phyloP scores from a whole-genome alignment of 148 eudicot species.

The Rhododendron molle region DNA sequence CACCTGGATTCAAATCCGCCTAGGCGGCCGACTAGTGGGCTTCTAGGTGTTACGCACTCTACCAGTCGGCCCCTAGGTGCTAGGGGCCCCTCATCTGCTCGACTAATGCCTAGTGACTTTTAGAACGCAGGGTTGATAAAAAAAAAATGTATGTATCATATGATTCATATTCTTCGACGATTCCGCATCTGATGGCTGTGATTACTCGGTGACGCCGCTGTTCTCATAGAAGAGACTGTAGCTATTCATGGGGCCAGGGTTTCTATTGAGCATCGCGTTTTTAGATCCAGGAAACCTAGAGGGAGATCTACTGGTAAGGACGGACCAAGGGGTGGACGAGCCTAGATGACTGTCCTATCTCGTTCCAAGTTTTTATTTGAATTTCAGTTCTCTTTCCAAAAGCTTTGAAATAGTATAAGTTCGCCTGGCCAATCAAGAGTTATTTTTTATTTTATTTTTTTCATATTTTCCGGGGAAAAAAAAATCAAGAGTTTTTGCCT shows the following conservation, averaged over 20 bases:
- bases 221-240: conserved; percentile 82
- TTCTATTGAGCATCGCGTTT: conserved; percentile 73
- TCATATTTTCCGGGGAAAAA: too few relatives aligned
- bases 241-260: conserved; percentile 79
- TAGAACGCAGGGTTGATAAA: background rate
- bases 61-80: background rate
- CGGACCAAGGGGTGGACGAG: too few relatives aligned
- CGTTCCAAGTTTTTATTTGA: background rate
- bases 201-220: conserved; percentile 24
- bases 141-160: too few relatives aligned
- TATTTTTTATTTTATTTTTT: background rate
- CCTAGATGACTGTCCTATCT: too few relatives aligned
- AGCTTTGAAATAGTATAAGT: background rate
- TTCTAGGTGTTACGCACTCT: too few relatives aligned
- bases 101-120: background rate
- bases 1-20: background rate
- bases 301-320: conserved; percentile 57
- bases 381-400: background rate
- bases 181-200: conserved; percentile 3
- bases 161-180: conserved; percentile 5
- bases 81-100: background rate
- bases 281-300: conserved; percentile 84
- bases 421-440: background rate
- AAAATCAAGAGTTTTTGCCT: background rate
- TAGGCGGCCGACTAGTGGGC: background rate